Base-by-base conservation (phyloP, 345 rosid genomes). In the Aquilaria malaccensis region DNA sequence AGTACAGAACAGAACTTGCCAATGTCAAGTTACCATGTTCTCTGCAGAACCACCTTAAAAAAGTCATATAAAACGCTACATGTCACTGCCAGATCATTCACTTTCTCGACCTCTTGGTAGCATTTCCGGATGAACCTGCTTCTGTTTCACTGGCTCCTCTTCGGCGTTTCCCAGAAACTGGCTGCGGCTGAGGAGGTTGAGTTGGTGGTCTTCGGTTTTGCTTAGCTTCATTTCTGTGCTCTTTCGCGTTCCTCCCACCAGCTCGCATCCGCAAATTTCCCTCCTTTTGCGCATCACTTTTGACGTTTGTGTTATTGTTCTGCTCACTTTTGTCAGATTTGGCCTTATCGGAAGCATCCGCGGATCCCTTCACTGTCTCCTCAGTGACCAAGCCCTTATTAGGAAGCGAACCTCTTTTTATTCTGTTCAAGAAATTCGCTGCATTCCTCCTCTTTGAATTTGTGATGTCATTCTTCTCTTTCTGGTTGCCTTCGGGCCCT, bases 391-490 rank as follows among this genome's bases (percentile, higher is more conserved):
- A 32, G 3, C 29, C 71, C 37, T 67, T 77, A 47, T 65, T 62
- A 33, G 74, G 45, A 6, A 70, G 55, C 32, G 77, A 71, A 65
- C 76, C 68, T 41, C 74, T 66, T 53, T 66, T 81, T 76, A 79
- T 79, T 70, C 86, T 72, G 53, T 71, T 76, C 66, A 79, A 73
- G 77, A 81, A 81, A 65, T 64, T 76, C 11, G 76, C 81, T 33
- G 78, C 86, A 50, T 78, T 75, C 41, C 60, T 74, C 77, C 67
- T 79, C 73, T 81, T 81, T 13, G 76, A 69, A 59, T 9, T 63
- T 3, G 56, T 37, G 61, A 31, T 66, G 61, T 59, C 22, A 22
- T 22, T 70, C 58, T 70, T 67, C 71, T 67, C 73, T 68, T 61
- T 67, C 60, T 66, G 22, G 22, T 22, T 77, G 32, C 13, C 67